Percentiles rank a stretch among this genome's conserved stretches.
phyloP scores from a whole-genome alignment of 225 moss, liverwort and hornwort species.

The Climacium dendroides region DNA sequence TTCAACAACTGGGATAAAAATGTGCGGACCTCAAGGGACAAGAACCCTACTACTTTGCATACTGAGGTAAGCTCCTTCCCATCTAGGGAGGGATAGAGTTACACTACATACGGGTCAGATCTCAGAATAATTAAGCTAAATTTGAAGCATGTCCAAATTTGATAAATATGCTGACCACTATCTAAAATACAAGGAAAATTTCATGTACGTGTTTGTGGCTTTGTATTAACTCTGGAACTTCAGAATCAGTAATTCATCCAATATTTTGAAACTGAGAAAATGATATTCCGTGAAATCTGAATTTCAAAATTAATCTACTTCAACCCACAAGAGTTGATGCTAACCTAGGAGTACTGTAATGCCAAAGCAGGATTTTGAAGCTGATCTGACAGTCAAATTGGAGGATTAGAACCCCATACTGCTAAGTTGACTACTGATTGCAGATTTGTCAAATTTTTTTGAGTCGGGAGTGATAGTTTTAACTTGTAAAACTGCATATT shows the following conservation, averaged over 20 bases:
- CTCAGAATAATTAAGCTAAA: not conserved
- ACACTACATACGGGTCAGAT: not conserved
- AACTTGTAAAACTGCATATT: not conserved
- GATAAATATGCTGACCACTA: too few relatives aligned
- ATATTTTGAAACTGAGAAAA: not conserved
- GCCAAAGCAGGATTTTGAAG: not conserved
- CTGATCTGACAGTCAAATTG: not conserved
- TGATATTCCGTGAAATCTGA: not conserved
- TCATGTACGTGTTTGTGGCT: too few relatives aligned
- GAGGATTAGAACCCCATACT: not conserved
- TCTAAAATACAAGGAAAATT: too few relatives aligned
- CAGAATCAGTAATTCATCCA: not conserved
- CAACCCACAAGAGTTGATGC: not conserved
- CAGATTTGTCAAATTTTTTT: not conserved
- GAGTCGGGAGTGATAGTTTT: not conserved
- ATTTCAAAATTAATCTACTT: not conserved
- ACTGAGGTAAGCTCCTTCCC: not conserved
- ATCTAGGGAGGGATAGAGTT: too few relatives aligned
- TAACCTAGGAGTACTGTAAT: not conserved
- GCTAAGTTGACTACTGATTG: not conserved
- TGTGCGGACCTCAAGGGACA: not conserved
- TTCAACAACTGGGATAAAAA: constrained; percentile 38
- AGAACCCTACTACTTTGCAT: constrained; percentile 29
- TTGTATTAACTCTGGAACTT: too few relatives aligned
- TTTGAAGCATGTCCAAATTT: not conserved